Evolutionary conservation across 2,329 filamentous ascomycete genomes (phyloP).

Genomic region (Talaromyces sp.): DNA sequence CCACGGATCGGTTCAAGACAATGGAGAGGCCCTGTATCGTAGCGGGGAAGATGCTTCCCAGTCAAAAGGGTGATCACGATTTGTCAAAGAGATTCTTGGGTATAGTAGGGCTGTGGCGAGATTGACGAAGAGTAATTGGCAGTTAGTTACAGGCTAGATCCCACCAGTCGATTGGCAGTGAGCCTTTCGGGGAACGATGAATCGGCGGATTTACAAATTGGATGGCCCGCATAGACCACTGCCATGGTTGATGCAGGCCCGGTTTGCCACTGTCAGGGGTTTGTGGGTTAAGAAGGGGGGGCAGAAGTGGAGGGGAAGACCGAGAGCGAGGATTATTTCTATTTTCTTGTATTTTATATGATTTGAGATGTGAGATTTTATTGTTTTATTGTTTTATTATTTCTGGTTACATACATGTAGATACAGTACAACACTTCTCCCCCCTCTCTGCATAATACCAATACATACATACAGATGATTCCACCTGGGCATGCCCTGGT

Average conservation of each 20-base stretch:
- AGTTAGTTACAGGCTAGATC: neutral
- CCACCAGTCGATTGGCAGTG: neutral
- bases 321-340: neutral
- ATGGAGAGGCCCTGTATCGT: neutral
- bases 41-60: neutral
- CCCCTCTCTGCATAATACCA: too few species aligned
- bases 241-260: conserved; percentile 7
- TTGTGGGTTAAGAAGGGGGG: conserved; percentile 8
- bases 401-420: too few species aligned
- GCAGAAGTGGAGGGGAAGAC: neutral
- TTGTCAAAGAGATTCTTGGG: neutral
- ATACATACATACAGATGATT: too few species aligned
- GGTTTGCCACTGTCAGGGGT: conserved; percentile 21
- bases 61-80: neutral
- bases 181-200: neutral
- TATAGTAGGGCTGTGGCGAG: neutral
- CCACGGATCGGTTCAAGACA: conserved; percentile 5
- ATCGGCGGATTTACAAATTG: conserved; percentile 2
- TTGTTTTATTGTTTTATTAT: too few species aligned
- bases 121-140: neutral
- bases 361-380: too few species aligned
- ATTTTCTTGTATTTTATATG: too few species aligned
- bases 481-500: too few species aligned
- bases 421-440: too few species aligned
- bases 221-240: neutral